A percentile compares a stretch with the other conserved stretches of the same genome.
Evolutionary conservation across 768 basidiomycete genomes (phyloP).

Genomic region (Aureoboletus auriporus): DNA sequence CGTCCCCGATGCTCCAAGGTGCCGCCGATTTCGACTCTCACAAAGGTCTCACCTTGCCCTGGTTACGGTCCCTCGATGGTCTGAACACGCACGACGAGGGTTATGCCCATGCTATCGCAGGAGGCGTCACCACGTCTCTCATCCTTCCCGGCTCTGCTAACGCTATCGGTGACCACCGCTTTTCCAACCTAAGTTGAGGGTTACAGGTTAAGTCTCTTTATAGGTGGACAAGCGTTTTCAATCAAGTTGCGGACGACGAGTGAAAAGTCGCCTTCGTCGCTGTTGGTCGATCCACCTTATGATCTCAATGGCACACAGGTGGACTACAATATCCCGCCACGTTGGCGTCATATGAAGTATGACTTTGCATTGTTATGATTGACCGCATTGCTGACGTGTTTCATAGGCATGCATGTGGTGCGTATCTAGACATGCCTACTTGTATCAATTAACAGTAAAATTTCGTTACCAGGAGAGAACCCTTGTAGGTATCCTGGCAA

Average conservation of each 20-base stretch:
- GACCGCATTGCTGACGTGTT: conserved; percentile 1
- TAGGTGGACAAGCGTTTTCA: conserved; percentile 74
- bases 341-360: conserved; percentile 78
- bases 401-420: conserved; percentile 56
- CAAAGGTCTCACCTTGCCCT: conserved; percentile 43
- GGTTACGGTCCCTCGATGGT: conserved; percentile 67
- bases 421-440: conserved; percentile 25
- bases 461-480: conserved; percentile 46
- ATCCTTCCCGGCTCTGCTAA: conserved; percentile 69
- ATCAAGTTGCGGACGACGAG: conserved; percentile 72
- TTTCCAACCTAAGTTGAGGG: neutral
- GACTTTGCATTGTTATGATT: neutral
- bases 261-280: conserved; percentile 63
- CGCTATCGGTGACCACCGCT: conserved; percentile 46
- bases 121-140: conserved; percentile 71
- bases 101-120: conserved; percentile 55
- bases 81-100: conserved; percentile 72
- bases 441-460: neutral
- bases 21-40: conserved; percentile 54
- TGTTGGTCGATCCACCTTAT: conserved; percentile 73
- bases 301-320: conserved; percentile 39
- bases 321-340: conserved; percentile 32
- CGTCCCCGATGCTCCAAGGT: conserved; percentile 37
- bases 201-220: neutral
- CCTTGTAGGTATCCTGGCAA: conserved; percentile 32